Evolutionary conservation across 1,139 yeast genomes (phyloP).

Genomic region (Hansenula anomala): DNA sequence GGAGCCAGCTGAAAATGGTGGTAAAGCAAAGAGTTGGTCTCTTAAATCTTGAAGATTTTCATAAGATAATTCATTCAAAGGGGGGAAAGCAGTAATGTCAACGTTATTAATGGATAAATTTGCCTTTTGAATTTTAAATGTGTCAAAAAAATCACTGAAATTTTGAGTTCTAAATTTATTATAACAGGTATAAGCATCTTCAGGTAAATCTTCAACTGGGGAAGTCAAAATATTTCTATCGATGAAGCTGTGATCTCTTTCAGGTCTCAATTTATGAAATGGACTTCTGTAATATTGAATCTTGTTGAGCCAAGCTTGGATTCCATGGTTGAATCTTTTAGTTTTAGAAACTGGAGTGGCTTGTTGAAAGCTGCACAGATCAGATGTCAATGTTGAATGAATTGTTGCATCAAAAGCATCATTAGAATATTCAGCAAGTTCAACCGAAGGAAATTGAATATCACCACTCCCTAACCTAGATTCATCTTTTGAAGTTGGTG

Average conservation of each 20-base stretch:
- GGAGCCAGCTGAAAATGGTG: slow-evolving; percentile 11
- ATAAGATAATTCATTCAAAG: slow-evolving; percentile 14
- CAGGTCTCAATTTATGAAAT: background rate
- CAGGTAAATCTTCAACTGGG: slow-evolving; percentile 3
- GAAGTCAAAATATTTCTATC: background rate
- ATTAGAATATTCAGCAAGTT: background rate
- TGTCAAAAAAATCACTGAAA: slow-evolving; percentile 6
- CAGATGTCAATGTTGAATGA: background rate
- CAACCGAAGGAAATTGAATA: background rate
- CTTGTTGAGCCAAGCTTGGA: slow-evolving; percentile 9
- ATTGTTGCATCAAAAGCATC: background rate
- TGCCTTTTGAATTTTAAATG: background rate
- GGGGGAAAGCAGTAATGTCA: slow-evolving; percentile 9
- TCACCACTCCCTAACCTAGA: too few relatives aligned
- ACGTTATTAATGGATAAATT: background rate
- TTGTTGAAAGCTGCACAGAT: slow-evolving; percentile 4
- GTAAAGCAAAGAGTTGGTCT: slow-evolving; percentile 7
- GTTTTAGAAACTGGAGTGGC: slow-evolving; percentile 10
- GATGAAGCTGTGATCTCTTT: background rate
- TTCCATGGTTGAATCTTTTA: slow-evolving; percentile 1
- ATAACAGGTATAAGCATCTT: slow-evolving; percentile 13
- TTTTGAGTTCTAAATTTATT: slow-evolving; percentile 11
- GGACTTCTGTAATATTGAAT: slow-evolving; percentile 4
- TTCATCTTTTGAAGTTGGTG: background rate
- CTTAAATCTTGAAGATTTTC: slow-evolving; percentile 15